A percentile compares a stretch with the other conserved stretches of the same genome.
These are phyloP conservation scores for Kentomonas sorsogonicus DNA, from an alignment of 208 protist species.

Conservation along the genomic window DNA sequence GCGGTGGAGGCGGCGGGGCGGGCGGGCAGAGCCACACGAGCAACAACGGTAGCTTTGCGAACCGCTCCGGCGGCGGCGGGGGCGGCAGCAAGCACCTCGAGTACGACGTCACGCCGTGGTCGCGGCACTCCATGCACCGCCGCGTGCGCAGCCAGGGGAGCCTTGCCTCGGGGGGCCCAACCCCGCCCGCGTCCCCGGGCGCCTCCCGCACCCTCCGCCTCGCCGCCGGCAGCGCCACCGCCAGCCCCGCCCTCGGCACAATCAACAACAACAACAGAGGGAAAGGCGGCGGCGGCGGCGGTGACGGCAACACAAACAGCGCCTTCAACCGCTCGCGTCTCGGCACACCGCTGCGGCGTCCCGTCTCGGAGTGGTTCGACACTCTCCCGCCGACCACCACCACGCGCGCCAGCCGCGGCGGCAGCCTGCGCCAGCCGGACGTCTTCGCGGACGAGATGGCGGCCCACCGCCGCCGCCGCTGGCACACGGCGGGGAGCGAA, in stretches of 20 bases:
- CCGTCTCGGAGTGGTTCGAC: slow-evolving; percentile 34
- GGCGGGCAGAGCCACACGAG: background rate
- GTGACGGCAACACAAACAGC: slow-evolving; percentile 9
- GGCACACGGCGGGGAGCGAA: background rate
- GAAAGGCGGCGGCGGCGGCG: background rate
- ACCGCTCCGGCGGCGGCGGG: slow-evolving; percentile 8
- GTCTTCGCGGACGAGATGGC: background rate
- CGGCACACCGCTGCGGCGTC: slow-evolving; percentile 27
- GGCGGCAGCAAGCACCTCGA: slow-evolving; percentile 25
- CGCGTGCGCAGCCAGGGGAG: slow-evolving; percentile 30
- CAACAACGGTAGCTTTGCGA: slow-evolving; percentile 18
- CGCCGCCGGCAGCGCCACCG: background rate
- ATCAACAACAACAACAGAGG: no score
- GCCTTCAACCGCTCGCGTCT: slow-evolving; percentile 5
- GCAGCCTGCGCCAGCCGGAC: background rate
- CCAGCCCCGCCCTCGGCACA: no score
- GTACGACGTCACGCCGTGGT: slow-evolving; percentile 40
- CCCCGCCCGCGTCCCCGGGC: no score
- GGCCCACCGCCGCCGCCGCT: background rate
- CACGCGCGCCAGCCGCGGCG: background rate
- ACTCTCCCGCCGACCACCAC: background rate
- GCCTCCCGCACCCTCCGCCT: background rate
- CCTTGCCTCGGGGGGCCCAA: no score
- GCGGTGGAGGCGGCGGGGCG: background rate
- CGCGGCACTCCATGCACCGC: slow-evolving; percentile 22